Evolutionary conservation across 2,329 filamentous ascomycete species (phyloP).

Genomic region (Phyllachora maydis): DNA sequence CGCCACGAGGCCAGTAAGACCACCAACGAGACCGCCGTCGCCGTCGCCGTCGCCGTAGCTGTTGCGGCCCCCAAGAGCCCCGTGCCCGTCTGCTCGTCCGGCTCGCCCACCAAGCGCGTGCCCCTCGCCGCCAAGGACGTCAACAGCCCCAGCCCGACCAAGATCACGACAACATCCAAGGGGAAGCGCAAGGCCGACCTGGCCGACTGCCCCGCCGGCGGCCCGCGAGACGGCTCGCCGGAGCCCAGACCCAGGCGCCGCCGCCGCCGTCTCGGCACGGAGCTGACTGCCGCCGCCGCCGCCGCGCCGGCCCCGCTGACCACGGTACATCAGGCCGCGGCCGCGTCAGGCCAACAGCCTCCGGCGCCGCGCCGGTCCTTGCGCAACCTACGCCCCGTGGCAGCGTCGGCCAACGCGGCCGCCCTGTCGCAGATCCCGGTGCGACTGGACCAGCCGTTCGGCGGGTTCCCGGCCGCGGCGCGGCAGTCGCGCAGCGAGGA

Average conservation of each 20-base stretch:
- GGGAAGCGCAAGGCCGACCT: conserved; percentile 15
- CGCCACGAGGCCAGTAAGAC: conserved; percentile 13
- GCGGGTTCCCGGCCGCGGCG: conserved; percentile 6
- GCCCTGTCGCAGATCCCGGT: conserved; percentile 12
- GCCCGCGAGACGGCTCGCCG: conserved; percentile 3
- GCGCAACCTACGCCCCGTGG: conserved; percentile 7
- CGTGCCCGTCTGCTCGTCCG: conserved; percentile 9
- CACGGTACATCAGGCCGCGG: conserved; percentile 1
- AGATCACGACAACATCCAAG: too few species aligned
- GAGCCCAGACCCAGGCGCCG: conserved; percentile 9
- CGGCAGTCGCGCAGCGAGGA: conserved; percentile 12
- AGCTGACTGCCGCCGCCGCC: conserved; percentile 6
- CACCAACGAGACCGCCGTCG: too few species aligned
- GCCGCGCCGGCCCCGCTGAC: too few species aligned
- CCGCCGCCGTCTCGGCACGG: conserved; percentile 9
- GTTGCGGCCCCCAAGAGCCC: conserved; percentile 6
- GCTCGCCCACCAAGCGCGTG: conserved; percentile 5
- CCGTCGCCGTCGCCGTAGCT: too few species aligned
- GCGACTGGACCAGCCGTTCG: conserved; percentile 10
- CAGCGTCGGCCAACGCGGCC: conserved; percentile 9
- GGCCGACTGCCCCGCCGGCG: conserved; percentile 6
- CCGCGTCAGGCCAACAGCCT: conserved; percentile 9
- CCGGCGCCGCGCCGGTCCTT: conserved; percentile 6
- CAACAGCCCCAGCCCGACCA: conserved; percentile 17
- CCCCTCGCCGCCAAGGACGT: conserved; percentile 14